Evolutionary conservation across 345 rosid genomes (phyloP), one percentile per base, ranked within the genome.

Genomic region (Gynandropsis gynandra): DNA sequence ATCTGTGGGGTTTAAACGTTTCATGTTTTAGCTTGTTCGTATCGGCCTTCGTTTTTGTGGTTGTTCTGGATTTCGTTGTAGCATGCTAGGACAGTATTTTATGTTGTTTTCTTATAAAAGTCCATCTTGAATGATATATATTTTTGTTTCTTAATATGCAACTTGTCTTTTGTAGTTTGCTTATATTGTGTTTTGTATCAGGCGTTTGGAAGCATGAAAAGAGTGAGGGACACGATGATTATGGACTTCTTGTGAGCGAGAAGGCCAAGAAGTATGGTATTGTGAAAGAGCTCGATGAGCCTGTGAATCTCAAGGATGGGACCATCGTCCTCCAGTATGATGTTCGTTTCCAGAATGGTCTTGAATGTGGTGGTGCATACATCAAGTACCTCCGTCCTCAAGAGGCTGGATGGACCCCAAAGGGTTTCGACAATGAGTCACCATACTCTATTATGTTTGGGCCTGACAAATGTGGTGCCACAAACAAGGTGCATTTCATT

Each of bases 351-450:
- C 86, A 80, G 49, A 61, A 74, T 19, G 82, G 86, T 18, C 82
- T 80, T 39, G 86, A 80, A 62, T 80, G 86, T 34, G 86, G 86
- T 27, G 86, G 86, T 51, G 82, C 86, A 7, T 80, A 80, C 54
- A 24, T 80, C 52, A 80, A 80, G 54, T 80, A 72, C 48, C 63
- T 80, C 34, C 62, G 80, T 10, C 80, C 82, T 0, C 86, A 80
- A 60, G 80, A 67, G 16, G 76, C 76, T 51, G 78, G 74, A 3
- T 80, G 86, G 86, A 50, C 19, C 16, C 5, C 80, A 1, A 70
- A 80, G 72, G 76, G 59, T 42, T 74, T 80, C 7, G 66, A 76
- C 62, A 80, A 51, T n/a, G 82, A 76, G 6, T 72, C 82, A 38
- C 86, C 86, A 7, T 80, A 80, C 54, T 35, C 80, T 3, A 80